phyloP scores from a whole-genome alignment of 2,329 filamentous ascomycete genomes.

The Gaeumannomyces tritici region DNA sequence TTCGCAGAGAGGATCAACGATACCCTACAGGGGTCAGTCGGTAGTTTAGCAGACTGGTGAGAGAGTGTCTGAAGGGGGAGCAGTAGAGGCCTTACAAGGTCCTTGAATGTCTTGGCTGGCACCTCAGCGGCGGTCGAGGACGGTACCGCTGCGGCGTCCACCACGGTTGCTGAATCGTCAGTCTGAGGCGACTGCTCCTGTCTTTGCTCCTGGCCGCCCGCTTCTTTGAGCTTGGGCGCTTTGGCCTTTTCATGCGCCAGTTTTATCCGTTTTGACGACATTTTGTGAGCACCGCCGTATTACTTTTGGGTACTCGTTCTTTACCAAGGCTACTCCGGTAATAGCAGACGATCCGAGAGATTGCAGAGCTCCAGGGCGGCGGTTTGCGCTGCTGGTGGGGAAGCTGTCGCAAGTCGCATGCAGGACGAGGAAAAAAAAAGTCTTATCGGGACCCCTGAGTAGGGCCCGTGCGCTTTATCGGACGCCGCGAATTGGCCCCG shows the following conservation, averaged over 20 bases:
- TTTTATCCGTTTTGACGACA: background rate
- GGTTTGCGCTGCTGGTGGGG: background rate
- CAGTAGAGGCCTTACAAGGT: slow-evolving; percentile 35
- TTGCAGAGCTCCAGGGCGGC: no score
- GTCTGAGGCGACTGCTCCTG: background rate
- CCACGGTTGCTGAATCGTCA: background rate
- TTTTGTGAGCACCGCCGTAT: background rate
- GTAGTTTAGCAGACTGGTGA: background rate
- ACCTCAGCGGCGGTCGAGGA: background rate
- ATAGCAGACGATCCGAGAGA: background rate
- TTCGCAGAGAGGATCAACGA: slow-evolving; percentile 81
- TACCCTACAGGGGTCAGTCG: slow-evolving; percentile 45
- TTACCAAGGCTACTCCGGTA: background rate
- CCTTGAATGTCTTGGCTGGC: slow-evolving; percentile 51
- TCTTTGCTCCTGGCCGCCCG: background rate
- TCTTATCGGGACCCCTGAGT: slow-evolving; percentile 7
- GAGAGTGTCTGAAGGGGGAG: background rate
- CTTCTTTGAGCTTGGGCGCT: background rate
- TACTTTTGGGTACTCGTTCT: background rate
- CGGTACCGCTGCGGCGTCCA: background rate
- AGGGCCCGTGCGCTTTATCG: slow-evolving; percentile 6
- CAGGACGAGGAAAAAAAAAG: slow-evolving; percentile 6
- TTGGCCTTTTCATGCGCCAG: background rate
- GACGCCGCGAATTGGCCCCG: background rate
- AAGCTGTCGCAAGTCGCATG: slow-evolving; percentile 1